Conservation (phyloP, 2,329 filamentous ascomycete species). For the Geosmithia putterillii region DNA sequence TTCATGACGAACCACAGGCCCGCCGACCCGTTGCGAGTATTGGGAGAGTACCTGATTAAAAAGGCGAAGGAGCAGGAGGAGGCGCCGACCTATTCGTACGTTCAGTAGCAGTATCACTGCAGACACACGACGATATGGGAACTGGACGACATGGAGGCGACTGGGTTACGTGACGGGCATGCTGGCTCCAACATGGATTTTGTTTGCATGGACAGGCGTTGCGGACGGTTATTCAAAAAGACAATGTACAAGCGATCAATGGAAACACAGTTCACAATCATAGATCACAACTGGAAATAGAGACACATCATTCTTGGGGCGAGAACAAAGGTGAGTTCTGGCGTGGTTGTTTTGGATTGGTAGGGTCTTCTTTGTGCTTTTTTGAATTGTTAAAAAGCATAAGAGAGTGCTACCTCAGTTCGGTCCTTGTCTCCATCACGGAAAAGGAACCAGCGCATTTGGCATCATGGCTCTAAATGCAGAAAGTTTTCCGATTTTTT, state of each 20-base stretch:
- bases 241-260: not conserved
- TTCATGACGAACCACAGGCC: slow-evolving; percentile 30
- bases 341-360: slow-evolving; percentile 12
- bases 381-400: slow-evolving; percentile 7
- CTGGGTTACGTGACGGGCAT: too few relatives aligned
- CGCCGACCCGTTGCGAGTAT: slow-evolving; percentile 31
- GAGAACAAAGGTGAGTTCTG: not conserved
- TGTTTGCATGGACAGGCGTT: not conserved
- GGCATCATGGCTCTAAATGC: slow-evolving; percentile 32
- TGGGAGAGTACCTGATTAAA: slow-evolving; percentile 54
- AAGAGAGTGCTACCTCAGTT: slow-evolving; percentile 15
- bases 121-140: too few relatives aligned
- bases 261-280: not conserved
- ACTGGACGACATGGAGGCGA: too few relatives aligned
- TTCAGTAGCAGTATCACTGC: too few relatives aligned
- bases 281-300: not conserved
- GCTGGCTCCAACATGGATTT: too few relatives aligned
- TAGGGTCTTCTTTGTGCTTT: slow-evolving; percentile 8
- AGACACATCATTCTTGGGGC: not conserved
- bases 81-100: too few relatives aligned
- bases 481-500: slow-evolving; percentile 17
- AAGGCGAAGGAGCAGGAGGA: slow-evolving; percentile 53
- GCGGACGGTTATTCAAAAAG: not conserved
- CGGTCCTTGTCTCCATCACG: slow-evolving; percentile 8
- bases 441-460: slow-evolving; percentile 17